Base-by-base conservation (phyloP, 2,329 filamentous ascomycete genomes). In the Aspergillus sp. region DNA sequence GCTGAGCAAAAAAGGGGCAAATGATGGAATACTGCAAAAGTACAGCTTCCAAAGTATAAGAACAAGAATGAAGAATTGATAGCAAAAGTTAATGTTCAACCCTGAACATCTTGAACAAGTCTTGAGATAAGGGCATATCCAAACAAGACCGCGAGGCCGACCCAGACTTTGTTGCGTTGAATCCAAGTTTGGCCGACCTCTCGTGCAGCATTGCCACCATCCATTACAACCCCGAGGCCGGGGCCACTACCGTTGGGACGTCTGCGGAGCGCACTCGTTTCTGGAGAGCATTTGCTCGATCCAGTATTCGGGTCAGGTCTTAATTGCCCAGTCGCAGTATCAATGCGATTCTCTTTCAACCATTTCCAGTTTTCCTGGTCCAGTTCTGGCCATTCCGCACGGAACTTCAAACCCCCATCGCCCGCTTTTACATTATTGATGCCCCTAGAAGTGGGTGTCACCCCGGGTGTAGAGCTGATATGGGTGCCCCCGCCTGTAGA, bases 341-440 rank as follows among this genome's bases (percentile, higher is more conserved):
- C 91, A 65, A 99, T 86, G 64, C 86, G 86, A 70, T 90, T 86
- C 70, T 91, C 86, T 70, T 86, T 86, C 82, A 99, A 96, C 91
- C 91, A 97, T 68, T 86, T 86, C 87, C 89, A 90, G 72, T 99
- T 99, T 79, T 95, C 90, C 62, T 84, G 80, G 71, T 99, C 92
- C 21, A 96, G 70, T 47, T 97, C 93, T 15, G 91, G 86, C 91
- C 93, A 99, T 77, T 98, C 91, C 11, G 84, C 80, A 56, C 87
- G 84, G 74, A 99, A 99, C 77, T 96, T 96, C 68, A 88, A 86
- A 3, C 95, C 95, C 12, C 93, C 93, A 70, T 99, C 95, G 21
- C 95, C 95, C 3, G 90, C 90, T 75, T 93, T 96, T 69, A 97
- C 84, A 45, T 84, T 85, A 31, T 85, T 87, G 62, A 96, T 91